Percentiles rank a stretch among this genome's conserved stretches.
Evolutionary conservation across 176 grass and related monocot species (phyloP).

Genomic region (Saccharum spontaneum): DNA sequence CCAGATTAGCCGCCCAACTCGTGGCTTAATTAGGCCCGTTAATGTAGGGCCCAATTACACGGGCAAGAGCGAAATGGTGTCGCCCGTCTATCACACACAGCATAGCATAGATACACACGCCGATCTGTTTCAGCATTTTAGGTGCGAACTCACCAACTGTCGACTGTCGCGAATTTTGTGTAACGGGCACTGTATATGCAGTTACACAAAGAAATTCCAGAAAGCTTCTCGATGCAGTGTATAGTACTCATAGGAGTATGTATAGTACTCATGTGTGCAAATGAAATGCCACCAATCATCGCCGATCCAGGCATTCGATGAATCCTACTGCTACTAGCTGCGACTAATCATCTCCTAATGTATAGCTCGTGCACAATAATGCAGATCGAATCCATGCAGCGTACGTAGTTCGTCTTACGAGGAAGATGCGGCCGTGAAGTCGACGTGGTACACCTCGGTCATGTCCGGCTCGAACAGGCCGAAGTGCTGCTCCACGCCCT

Average conservation of each 20-base stretch:
- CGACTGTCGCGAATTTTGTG: not conserved
- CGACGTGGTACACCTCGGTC: conserved; percentile 83
- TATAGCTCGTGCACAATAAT: not conserved
- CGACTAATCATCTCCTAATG: not conserved
- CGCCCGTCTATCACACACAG: not conserved
- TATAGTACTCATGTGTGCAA: not conserved
- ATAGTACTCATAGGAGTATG: not conserved
- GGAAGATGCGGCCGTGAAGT: conserved; percentile 43
- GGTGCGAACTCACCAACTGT: not conserved
- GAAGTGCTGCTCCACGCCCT: conserved; percentile 77
- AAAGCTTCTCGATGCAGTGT: not conserved
- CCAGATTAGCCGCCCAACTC: not conserved
- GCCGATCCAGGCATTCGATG: not conserved
- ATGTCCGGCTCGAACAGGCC: conserved; percentile 86
- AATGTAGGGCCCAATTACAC: not conserved
- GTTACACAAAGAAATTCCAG: not conserved
- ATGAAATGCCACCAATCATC: not conserved
- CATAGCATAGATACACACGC: too few relatives aligned
- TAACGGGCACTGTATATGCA: not conserved
- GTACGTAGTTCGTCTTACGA: not conserved
- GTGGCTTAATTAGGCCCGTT: not conserved
- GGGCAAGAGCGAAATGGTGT: not conserved
- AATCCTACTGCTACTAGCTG: not conserved
- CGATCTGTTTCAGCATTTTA: too few relatives aligned
- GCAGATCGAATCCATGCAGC: not conserved